A percentile compares a stretch with the other conserved stretches of the same genome.
phyloP scores from a whole-genome alignment of 2,329 filamentous ascomycete genomes.

The Microdochium bolleyi region DNA sequence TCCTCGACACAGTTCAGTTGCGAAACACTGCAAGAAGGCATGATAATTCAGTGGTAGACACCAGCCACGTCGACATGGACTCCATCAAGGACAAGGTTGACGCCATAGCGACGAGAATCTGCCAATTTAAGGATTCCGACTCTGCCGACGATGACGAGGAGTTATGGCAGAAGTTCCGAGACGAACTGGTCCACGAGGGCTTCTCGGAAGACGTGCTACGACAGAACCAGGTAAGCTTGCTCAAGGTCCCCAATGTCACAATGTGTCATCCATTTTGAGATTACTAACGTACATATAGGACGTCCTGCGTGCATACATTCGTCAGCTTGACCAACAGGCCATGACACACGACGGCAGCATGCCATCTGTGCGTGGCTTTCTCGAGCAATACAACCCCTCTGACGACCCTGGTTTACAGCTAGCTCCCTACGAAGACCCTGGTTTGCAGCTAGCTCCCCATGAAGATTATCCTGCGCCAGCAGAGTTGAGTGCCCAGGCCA shows the following conservation, averaged over 20 bases:
- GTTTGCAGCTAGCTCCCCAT: conserved; percentile 15
- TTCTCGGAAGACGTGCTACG: conserved; percentile 46
- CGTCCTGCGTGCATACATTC: conserved; percentile 52
- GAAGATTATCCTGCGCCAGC: conserved; percentile 12
- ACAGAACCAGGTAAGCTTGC: conserved; percentile 46
- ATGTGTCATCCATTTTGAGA: not conserved
- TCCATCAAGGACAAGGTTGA: conserved; percentile 54
- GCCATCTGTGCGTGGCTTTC: conserved; percentile 43
- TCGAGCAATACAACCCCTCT: conserved; percentile 26
- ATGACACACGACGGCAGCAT: conserved; percentile 32
- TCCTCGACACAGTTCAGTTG: conserved; percentile 50
- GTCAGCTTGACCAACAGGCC: conserved; percentile 45
- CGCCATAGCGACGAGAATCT: conserved; percentile 43
- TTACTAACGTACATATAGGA: conserved; percentile 32
- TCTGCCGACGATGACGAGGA: conserved; percentile 38
- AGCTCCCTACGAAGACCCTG: conserved; percentile 16
- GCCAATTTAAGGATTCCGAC: conserved; percentile 29
- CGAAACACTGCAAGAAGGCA: conserved; percentile 31
- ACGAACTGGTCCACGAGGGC: conserved; percentile 50
- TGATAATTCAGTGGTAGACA: conserved; percentile 22
- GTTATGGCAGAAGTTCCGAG: conserved; percentile 50
- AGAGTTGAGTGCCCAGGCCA: conserved; percentile 3
- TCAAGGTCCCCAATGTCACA: conserved; percentile 1
- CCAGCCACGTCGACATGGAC: conserved; percentile 36
- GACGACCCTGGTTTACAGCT: conserved; percentile 22